A percentile compares a stretch with the other conserved stretches of the same genome.
These are phyloP conservation scores for Fibroporia radiculosa DNA, from an alignment of 768 basidiomycete species.

Conservation along the genomic window DNA sequence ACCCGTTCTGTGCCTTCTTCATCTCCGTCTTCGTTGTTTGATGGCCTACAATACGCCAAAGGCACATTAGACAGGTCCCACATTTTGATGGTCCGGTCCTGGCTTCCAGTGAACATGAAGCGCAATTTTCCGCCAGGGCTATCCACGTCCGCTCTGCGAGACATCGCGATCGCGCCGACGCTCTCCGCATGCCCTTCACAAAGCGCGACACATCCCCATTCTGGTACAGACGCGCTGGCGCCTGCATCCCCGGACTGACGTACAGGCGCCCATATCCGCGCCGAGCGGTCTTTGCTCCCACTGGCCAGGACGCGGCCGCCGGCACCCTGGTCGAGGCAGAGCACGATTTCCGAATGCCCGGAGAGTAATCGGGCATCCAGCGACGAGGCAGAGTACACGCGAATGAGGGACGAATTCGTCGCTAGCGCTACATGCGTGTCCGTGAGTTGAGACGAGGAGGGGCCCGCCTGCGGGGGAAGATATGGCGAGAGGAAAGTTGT, in stretches of 20 bases:
- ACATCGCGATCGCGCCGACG: conserved; percentile 82
- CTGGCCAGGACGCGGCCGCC: conserved; percentile 74
- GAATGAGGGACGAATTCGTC: conserved; percentile 95
- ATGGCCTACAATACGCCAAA: conserved; percentile 2
- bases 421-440: conserved; percentile 86
- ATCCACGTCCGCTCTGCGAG: conserved; percentile 39
- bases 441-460: conserved; percentile 16
- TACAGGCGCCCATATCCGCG: conserved; percentile 65
- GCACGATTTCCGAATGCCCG: conserved; percentile 88
- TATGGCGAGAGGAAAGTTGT: conserved; percentile 59
- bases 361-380: conserved; percentile 81
- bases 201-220: conserved; percentile 72
- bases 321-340: conserved; percentile 66
- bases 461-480: conserved; percentile 19
- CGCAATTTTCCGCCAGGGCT: conserved; percentile 23
- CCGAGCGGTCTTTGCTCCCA: conserved; percentile 89
- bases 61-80: conserved; percentile 75
- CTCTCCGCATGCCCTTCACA: conserved; percentile 95
- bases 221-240: conserved; percentile 13
- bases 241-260: neutral
- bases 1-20: conserved; percentile 21
- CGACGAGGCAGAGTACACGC: conserved; percentile 70
- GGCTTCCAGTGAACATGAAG: conserved; percentile 92
- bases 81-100: conserved; percentile 97
- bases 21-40: conserved; percentile 5